These are phyloP conservation scores for Apiospora hydei DNA, from an alignment of 2,329 filamentous ascomycete species.

Conservation along the genomic window DNA sequence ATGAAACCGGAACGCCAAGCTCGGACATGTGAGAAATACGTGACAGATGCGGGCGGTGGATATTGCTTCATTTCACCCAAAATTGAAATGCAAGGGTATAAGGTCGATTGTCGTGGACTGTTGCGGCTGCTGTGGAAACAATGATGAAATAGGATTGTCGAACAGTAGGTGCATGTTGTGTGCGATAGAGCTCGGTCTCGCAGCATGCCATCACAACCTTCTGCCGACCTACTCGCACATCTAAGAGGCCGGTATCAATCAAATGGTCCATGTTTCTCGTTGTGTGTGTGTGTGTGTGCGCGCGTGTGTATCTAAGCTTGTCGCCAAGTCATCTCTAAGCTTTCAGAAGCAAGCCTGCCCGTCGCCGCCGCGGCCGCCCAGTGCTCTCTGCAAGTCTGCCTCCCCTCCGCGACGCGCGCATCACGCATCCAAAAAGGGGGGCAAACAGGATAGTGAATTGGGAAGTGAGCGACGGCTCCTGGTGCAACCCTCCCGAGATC, in stretches of 20 bases:
- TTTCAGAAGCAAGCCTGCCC: background rate
- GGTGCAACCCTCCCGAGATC: constrained; percentile 12
- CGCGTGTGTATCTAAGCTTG: background rate
- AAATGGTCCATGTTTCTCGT: background rate
- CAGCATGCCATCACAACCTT: background rate
- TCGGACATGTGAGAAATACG: constrained; percentile 23
- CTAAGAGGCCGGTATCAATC: background rate
- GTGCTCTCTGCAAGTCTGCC: background rate
- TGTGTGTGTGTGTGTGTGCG: background rate
- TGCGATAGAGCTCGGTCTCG: background rate
- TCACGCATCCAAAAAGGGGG: background rate
- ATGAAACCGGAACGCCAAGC: constrained; percentile 27
- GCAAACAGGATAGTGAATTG: background rate
- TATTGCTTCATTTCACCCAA: constrained; percentile 30
- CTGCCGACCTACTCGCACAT: background rate
- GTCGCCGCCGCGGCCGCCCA: background rate
- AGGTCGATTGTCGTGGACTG: constrained; percentile 1
- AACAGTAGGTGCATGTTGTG: background rate
- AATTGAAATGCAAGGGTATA: constrained; percentile 26
- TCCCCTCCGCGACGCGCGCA: background rate
- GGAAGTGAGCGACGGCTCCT: constrained; percentile 9
- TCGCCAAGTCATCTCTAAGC: background rate
- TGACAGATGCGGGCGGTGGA: constrained; percentile 24
- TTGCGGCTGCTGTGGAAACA: constrained; percentile 16
- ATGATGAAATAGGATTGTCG: constrained; percentile 12